A percentile compares a stretch with the other conserved stretches of the same genome.
Conservation (phyloP, 208 protist species). For the Wallacemonas sp. region DNA sequence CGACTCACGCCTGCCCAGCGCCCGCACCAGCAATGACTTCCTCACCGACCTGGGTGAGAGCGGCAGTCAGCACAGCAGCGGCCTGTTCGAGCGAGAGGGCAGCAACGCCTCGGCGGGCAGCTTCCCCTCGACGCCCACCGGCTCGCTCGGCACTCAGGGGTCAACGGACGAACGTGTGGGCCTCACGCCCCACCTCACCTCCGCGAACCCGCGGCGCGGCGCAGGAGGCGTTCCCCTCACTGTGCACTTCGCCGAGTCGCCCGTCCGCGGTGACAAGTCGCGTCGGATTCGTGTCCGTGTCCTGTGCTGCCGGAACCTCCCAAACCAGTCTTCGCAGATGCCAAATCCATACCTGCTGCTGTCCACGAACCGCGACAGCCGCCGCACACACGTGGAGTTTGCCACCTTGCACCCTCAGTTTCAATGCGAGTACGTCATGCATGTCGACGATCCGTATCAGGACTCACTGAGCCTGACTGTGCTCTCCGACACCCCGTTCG, state of each 20-base stretch:
- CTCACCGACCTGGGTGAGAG: neutral
- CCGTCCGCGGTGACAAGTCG: neutral
- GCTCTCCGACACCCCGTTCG: constrained; percentile 79
- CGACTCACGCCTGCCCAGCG: constrained; percentile 6
- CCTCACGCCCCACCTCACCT: neutral
- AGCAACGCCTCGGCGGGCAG: too few relatives aligned
- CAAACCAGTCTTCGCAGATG: constrained; percentile 14
- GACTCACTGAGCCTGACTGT: constrained; percentile 70
- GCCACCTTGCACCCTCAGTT: constrained; percentile 57
- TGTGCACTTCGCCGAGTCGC: neutral
- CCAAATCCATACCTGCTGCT: constrained; percentile 81
- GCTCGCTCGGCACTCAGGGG: neutral
- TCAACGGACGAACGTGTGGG: neutral
- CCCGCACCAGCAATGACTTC: neutral
- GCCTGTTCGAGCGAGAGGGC: too few relatives aligned
- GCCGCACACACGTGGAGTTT: constrained; percentile 48
- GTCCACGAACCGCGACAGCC: constrained; percentile 61
- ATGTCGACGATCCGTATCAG: constrained; percentile 40
- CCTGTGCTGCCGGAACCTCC: constrained; percentile 62
- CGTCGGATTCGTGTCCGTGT: constrained; percentile 50
- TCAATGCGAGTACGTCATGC: constrained; percentile 69
- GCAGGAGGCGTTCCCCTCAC: neutral
- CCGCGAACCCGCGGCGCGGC: neutral
- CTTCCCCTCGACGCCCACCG: neutral
- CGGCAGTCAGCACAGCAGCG: neutral